Base-by-base conservation (phyloP, 169 alveolate species). In the Theileria equi region DNA sequence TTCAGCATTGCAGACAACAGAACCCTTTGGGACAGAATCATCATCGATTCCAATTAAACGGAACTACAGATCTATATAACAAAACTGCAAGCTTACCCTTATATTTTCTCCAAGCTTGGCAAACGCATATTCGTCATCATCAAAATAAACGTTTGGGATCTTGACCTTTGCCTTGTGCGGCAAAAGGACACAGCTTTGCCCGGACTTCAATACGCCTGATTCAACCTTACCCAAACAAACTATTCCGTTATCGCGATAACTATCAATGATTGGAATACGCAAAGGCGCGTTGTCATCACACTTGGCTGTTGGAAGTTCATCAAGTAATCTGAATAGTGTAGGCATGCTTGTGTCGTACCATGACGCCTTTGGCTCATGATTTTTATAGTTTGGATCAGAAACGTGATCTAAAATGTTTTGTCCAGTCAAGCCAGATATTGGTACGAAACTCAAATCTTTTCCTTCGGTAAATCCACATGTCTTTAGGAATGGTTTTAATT, bases 341-440 rank as follows among this genome's bases (percentile, higher is more conserved):
- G 96, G 97, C 59, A 82, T 65, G 0, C 88, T 73, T 36, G 67
- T 31, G 29, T 80, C 86, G 68, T 85, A 85, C 92, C 94, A 86
- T 26, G 84, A 68, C 8, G 90, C 92, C 28, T 84, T 73, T 19
- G 69, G 49, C 19, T 60, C 62, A 52, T 85, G 29, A 23, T 68
- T 41, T 31, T 72, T 79, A 29, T 82, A 69, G 13, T 59, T 53
- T 25, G 73, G 59, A 60, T 83, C 88, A 0, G 90, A 78, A 17
- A 84, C 92, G 57, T 84, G 91, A 53, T 88, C 93, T 64, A 86
- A 81, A 43, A 98, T 84, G 84, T 97, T 97, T 71, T 95, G 97
- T 2, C 99, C 99, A 21, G 82, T 84, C 53, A 97, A 93, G 3
- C 99, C 99, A 4, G 98, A 93, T 25, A 96, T 91, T 25, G 99